Evolutionary conservation across 208 protist genomes (phyloP), one percentile per base, ranked within the genome.

Genomic region (Naegleria gruberi): DNA sequence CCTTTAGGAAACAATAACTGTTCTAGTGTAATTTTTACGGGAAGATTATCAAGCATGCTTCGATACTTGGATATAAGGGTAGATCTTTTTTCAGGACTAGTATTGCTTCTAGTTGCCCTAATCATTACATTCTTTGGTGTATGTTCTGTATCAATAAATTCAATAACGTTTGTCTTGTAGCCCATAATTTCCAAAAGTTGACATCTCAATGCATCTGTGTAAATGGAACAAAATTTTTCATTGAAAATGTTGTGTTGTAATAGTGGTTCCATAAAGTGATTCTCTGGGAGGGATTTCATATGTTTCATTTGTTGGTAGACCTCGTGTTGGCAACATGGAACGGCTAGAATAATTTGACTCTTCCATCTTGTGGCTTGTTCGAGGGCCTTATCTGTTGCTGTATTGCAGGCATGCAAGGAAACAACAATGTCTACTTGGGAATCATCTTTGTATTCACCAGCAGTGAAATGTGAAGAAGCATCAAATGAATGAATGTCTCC

Each of bases 281-380:
- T n/a, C 34, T 37, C 30, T 7, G 17, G 17, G 6, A 37, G 12
- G 17, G 0, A 37, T 8, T 77, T 37, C 0, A 7, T n/a, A 77
- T 77, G 30, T 85, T 85, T 45, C 0, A 46, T 19, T 34, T 85
- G 37, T n/a, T n/a, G 40, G 34, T 37, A 46, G 0, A 85, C 4
- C 46, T 85, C 82, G 10, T 85, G 82, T 34, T 85, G 82, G 46
- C 82, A 85, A 85, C 82, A 85, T 15, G 82, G 82, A 46, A 46
- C 82, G 12, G 17, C 6, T 46, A 85, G 12, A 19, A 85, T 85
- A 46, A 5, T 12, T n/a, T 43, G 30, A 12, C 19, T 6, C 30
- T 43, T 34, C 41, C 7, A 46, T 1, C 4, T 30, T 0, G 46
- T 17, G 8, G 15, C 42, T 34, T 85, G 37, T 15, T 2, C 37